These are phyloP conservation scores for Xylaria sp. DNA, from an alignment of 2,329 filamentous ascomycete genomes.

Conservation along the genomic window DNA sequence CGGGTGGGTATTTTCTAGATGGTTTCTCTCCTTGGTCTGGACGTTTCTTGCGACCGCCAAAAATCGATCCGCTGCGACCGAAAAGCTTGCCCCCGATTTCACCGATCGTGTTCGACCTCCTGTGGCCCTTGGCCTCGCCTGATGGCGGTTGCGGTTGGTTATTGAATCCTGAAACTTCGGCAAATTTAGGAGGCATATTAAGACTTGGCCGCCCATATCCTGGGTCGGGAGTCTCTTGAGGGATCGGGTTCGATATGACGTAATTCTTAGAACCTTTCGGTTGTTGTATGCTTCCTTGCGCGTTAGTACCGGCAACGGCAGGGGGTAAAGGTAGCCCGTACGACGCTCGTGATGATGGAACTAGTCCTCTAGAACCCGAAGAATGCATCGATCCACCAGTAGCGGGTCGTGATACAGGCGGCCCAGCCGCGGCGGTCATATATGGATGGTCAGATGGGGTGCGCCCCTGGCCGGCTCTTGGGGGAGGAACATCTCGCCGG, in stretches of 20 bases:
- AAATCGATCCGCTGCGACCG: slow-evolving; percentile 83
- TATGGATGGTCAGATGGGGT: slow-evolving; percentile 66
- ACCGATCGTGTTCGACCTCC: slow-evolving; percentile 79
- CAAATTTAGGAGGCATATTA: slow-evolving; percentile 68
- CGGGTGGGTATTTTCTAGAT: slow-evolving; percentile 82
- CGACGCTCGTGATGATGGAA: slow-evolving; percentile 67
- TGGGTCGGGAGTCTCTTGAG: slow-evolving; percentile 63
- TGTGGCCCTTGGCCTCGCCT: slow-evolving; percentile 66
- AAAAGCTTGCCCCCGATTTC: slow-evolving; percentile 87
- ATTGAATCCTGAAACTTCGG: slow-evolving; percentile 68
- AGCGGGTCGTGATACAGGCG: slow-evolving; percentile 70
- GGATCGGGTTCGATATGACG: slow-evolving; percentile 74
- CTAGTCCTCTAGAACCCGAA: slow-evolving; percentile 71
- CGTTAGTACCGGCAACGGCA: slow-evolving; percentile 87
- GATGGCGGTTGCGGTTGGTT: slow-evolving; percentile 61
- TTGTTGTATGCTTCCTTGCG: slow-evolving; percentile 89
- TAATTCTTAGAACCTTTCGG: slow-evolving; percentile 75
- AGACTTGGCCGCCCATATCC: slow-evolving; percentile 70
- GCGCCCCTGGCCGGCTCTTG: slow-evolving; percentile 62
- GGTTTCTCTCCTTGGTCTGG: slow-evolving; percentile 63
- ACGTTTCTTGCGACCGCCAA: slow-evolving; percentile 66
- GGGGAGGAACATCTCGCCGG: slow-evolving; percentile 58
- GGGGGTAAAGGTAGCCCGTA: slow-evolving; percentile 92
- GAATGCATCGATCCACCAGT: slow-evolving; percentile 86
- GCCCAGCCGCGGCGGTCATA: slow-evolving; percentile 59